Base-by-base conservation (phyloP, 2,329 filamentous ascomycete genomes). In the Trichoderma atrobrunneum region DNA sequence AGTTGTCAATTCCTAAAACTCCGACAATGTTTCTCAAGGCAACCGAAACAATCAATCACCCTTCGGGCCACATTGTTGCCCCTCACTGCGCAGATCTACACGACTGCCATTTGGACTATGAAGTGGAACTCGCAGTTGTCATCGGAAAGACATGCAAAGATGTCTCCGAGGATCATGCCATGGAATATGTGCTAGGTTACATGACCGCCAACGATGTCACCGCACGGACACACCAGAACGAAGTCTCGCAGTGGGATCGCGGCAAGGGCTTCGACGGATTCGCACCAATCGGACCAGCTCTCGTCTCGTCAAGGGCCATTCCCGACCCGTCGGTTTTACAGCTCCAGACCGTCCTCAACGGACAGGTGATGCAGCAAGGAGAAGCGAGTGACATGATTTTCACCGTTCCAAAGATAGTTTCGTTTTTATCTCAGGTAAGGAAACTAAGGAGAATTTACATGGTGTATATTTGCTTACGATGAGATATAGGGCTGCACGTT, bases 141-240 rank as follows among this genome's bases (percentile, higher is more conserved):
- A 67, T 67, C 26, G 64, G 64, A 26, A 67, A 59, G 64, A 59
- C 64, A 3, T 67, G 64, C 21, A 67, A 67, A 59, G 64, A 67
- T 26, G 64, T 67, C 7, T 43, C 64, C 24, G 64, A 67, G 26
- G 24, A 67, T 8, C 51, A 59, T 28, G 64, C 64, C 51, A 67
- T 67, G 64, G 18, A 43, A 21, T 28, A 67, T 11, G 51, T 67
- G 24, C 10, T 67, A 7, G 64, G 64, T 21, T 67, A 67, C 64
- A 67, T 67, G 64, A 67, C 64, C 3, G 64, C 64, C 64, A 67
- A 67, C 51, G 64, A 67, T 43, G 64, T 67, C 14, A 67, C 64
- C 24, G 64, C 64, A 21, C 64, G 64, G 64, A 67, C 64, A 21
- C 64, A 67, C 51, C 64, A 67, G 30, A 67, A 67, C 51, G 64